phyloP scores from a whole-genome alignment of 1,139 yeast genomes.

The Pichia sp. region DNA sequence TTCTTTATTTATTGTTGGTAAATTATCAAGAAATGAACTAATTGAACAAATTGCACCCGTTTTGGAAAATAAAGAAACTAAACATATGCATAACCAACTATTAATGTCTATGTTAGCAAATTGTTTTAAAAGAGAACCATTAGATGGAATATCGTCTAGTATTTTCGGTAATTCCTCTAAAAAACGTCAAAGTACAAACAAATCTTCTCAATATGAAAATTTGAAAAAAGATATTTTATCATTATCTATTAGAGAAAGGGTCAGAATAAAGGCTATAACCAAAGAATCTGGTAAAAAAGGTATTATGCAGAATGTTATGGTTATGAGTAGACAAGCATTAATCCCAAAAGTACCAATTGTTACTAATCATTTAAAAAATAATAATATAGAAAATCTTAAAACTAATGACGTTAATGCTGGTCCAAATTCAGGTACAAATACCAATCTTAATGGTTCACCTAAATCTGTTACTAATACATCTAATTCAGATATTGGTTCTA shows the following conservation, averaged over 20 bases:
- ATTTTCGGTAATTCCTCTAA: conserved; percentile 41
- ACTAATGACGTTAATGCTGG: no score
- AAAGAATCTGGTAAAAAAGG: conserved; percentile 76
- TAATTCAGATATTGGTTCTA: background rate
- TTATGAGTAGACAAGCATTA: conserved; percentile 76
- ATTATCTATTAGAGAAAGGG: conserved; percentile 75
- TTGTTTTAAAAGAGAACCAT: conserved; percentile 61
- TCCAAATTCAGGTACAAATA: background rate
- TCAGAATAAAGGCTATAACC: conserved; percentile 76
- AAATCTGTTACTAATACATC: background rate
- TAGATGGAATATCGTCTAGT: conserved; percentile 44
- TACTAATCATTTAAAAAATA: conserved; percentile 24
- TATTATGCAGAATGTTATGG: conserved; percentile 66
- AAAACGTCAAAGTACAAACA: conserved; percentile 35
- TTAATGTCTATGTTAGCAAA: conserved; percentile 78
- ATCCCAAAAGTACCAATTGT: conserved; percentile 86
- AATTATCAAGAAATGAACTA: conserved; percentile 70
- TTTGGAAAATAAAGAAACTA: conserved; percentile 42
- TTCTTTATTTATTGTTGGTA: conserved; percentile 71
- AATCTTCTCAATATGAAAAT: conserved; percentile 65
- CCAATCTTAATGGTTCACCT: background rate
- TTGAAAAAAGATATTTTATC: conserved; percentile 84
- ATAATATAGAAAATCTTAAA: background rate
- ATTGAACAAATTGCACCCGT: conserved; percentile 49
- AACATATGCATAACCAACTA: conserved; percentile 70